Conservation (phyloP, 2,329 filamentous ascomycete genomes). For the Cytospora mali region DNA sequence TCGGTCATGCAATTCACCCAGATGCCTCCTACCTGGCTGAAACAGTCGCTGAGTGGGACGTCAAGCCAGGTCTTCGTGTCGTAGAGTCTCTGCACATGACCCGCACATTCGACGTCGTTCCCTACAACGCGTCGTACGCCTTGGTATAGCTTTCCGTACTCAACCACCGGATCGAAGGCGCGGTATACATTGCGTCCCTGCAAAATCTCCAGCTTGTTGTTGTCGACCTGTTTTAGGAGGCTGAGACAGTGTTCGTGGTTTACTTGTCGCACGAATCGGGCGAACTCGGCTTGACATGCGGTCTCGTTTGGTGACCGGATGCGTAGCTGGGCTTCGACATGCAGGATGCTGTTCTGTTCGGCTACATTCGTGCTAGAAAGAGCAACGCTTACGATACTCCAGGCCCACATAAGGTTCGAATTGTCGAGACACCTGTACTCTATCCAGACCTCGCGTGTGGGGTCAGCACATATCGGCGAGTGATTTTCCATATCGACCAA, state of each 20-base stretch:
- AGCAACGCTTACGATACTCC: too few relatives aligned
- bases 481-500: constrained; percentile 38
- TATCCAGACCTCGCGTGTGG: constrained; percentile 33
- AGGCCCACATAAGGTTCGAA: too few relatives aligned
- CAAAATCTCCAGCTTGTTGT: constrained; percentile 38
- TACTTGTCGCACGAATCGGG: constrained; percentile 39
- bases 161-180: constrained; percentile 40
- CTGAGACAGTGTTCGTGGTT: constrained; percentile 34
- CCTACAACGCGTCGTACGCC: constrained; percentile 38
- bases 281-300: too few relatives aligned
- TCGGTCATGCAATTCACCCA: constrained; percentile 42
- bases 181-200: constrained; percentile 43
- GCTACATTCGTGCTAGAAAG: too few relatives aligned
- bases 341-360: too few relatives aligned
- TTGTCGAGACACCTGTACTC: too few relatives aligned
- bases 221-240: constrained; percentile 6
- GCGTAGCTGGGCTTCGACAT: too few relatives aligned
- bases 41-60: constrained; percentile 34
- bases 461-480: constrained; percentile 38
- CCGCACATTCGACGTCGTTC: constrained; percentile 36
- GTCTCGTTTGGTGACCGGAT: too few relatives aligned
- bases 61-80: constrained; percentile 32
- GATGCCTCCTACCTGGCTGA: constrained; percentile 42
- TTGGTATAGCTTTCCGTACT: constrained; percentile 38
- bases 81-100: constrained; percentile 28